Evolutionary conservation across 805 yeast genomes (phyloP).

Genomic region (Saturnispora dispora): DNA sequence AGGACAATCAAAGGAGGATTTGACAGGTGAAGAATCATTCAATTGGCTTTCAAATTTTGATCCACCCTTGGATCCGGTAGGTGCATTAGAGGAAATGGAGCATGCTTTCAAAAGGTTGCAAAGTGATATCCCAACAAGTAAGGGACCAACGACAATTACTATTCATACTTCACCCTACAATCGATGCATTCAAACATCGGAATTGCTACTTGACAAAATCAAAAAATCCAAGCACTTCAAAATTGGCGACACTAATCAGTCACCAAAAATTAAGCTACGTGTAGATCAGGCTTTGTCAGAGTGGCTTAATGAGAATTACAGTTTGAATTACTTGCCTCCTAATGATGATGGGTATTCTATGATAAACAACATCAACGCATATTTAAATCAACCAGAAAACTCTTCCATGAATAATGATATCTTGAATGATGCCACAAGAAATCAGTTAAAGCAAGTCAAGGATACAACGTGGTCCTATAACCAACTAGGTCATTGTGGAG

Average conservation of each 20-base stretch:
- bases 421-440: conserved; percentile 16
- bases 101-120: conserved; percentile 21
- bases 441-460: conserved; percentile 15
- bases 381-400: conserved; percentile 21
- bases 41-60: conserved; percentile 30
- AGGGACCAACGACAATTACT: conserved; percentile 14
- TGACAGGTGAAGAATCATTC: conserved; percentile 15
- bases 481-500: conserved; percentile 34
- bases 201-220: conserved; percentile 21
- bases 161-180: conserved; percentile 37
- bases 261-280: conserved; percentile 20
- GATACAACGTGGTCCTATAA: conserved; percentile 29
- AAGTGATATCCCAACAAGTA: conserved; percentile 16
- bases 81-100: conserved; percentile 22
- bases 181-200: conserved; percentile 36
- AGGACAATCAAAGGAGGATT: conserved; percentile 5
- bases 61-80: conserved; percentile 25
- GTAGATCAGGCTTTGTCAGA: conserved; percentile 36
- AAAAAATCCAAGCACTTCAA: conserved; percentile 6
- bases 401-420: conserved; percentile 11
- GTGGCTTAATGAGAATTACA: conserved; percentile 35
- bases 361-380: conserved; percentile 31
- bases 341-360: conserved; percentile 37
- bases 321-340: conserved; percentile 33
- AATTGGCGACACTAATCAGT: background rate